Evolutionary conservation across 768 basidiomycete species (phyloP).

Genomic region (Tulasnella sp.): DNA sequence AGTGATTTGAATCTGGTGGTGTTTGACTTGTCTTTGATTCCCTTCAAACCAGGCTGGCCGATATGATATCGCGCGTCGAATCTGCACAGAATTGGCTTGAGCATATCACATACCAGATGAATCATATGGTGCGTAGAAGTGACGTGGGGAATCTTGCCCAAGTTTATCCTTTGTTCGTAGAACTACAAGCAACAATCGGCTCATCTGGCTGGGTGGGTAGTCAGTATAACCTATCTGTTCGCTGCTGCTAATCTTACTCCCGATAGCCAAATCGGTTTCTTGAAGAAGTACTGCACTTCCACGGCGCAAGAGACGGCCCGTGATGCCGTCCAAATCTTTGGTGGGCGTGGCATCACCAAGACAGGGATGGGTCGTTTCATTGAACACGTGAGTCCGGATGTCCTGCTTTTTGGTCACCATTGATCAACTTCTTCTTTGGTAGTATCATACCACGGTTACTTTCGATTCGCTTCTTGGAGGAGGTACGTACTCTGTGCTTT

Average conservation of each 20-base stretch:
- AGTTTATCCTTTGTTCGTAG: not conserved
- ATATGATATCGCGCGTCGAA: slow-evolving; percentile 79
- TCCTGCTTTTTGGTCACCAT: not conserved
- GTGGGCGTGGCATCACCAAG: slow-evolving; percentile 62
- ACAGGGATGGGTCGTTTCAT: slow-evolving; percentile 68
- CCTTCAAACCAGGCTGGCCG: slow-evolving; percentile 37
- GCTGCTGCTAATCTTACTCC: slow-evolving; percentile 16
- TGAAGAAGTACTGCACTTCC: slow-evolving; percentile 68
- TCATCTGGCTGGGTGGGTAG: slow-evolving; percentile 54
- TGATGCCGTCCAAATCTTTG: slow-evolving; percentile 39
- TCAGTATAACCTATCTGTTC: slow-evolving; percentile 18
- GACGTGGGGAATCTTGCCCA: slow-evolving; percentile 21
- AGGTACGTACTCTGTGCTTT: slow-evolving; percentile 40
- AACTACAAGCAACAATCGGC: slow-evolving; percentile 61
- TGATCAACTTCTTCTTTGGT: slow-evolving; percentile 25
- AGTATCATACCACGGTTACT: slow-evolving; percentile 74
- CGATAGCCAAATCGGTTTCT: slow-evolving; percentile 49
- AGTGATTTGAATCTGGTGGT: not conserved
- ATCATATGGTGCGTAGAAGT: slow-evolving; percentile 45
- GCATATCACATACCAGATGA: slow-evolving; percentile 79
- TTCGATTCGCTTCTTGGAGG: slow-evolving; percentile 76
- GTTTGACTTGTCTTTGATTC: slow-evolving; percentile 5
- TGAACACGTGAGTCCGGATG: slow-evolving; percentile 36
- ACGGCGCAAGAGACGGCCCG: slow-evolving; percentile 67
- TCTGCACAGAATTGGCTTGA: slow-evolving; percentile 79